These are phyloP conservation scores for Bassia scoparia DNA, from an alignment of 148 eudicot genomes.

Conservation along the genomic window DNA sequence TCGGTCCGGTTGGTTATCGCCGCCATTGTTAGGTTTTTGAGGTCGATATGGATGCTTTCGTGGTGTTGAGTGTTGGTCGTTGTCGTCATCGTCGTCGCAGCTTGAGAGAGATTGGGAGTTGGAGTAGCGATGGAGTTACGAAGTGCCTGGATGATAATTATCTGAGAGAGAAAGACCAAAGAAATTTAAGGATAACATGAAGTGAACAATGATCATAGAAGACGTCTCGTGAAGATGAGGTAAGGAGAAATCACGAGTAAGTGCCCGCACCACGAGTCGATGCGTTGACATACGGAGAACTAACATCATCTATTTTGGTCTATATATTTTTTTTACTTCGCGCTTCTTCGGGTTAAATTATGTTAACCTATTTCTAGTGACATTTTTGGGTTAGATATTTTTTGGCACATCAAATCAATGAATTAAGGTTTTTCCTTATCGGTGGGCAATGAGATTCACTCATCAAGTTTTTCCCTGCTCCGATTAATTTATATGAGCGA, in stretches of 20 bases:
- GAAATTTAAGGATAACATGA: not conserved
- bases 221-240: too few relatives aligned
- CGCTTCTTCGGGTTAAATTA: not conserved
- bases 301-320: too few relatives aligned
- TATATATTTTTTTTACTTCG: too few relatives aligned
- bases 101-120: conserved; percentile 73
- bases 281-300: not conserved
- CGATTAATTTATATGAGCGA: too few relatives aligned
- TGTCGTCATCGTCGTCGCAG: conserved; percentile 48
- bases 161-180: not conserved
- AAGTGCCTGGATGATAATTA: conserved; percentile 96
- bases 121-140: conserved; percentile 63
- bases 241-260: not conserved
- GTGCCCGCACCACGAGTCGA: not conserved
- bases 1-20: not conserved
- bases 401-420: too few relatives aligned
- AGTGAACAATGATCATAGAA: too few relatives aligned
- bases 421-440: too few relatives aligned
- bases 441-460: too few relatives aligned
- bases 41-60: conserved; percentile 15
- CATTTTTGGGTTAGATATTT: too few relatives aligned
- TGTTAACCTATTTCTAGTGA: too few relatives aligned
- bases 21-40: conserved; percentile 3
- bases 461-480: too few relatives aligned
- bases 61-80: not conserved